Evolutionary conservation across 2,329 filamentous ascomycete genomes (phyloP).

Genomic region (Xylariaceae sp.): DNA sequence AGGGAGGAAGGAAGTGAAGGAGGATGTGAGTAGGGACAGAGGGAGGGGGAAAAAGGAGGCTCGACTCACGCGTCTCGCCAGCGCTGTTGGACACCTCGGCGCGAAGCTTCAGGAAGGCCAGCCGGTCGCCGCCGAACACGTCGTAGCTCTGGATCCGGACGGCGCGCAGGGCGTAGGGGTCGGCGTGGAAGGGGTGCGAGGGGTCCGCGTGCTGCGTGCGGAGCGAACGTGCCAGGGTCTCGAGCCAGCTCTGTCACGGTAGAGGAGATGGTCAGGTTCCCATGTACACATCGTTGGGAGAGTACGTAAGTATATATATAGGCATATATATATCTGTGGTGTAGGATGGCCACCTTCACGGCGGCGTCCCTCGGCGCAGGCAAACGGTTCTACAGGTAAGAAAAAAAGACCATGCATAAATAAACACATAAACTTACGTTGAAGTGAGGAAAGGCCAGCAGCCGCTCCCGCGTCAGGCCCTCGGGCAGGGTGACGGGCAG

Average conservation of each 20-base stretch:
- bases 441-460: constrained; percentile 43
- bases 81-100: constrained; percentile 39
- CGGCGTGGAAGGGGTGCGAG: constrained; percentile 43
- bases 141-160: constrained; percentile 48
- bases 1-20: too few relatives aligned
- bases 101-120: constrained; percentile 52
- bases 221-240: constrained; percentile 39
- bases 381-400: not conserved
- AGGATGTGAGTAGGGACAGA: too few relatives aligned
- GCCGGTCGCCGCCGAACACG: constrained; percentile 35
- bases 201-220: constrained; percentile 31
- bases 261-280: constrained; percentile 1
- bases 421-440: constrained; percentile 31
- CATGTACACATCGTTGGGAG: not conserved
- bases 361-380: not conserved
- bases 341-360: too few relatives aligned
- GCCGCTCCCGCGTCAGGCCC: constrained; percentile 35
- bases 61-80: constrained; percentile 38
- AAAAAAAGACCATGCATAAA: too few relatives aligned
- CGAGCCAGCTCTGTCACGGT: constrained; percentile 38
- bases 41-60: too few relatives aligned
- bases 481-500: constrained; percentile 37
- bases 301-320: not conserved
- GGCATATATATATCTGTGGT: too few relatives aligned
- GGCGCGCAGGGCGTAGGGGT: constrained; percentile 44